These are phyloP conservation scores for Oldenlandia corymbosa DNA, from an alignment of 257 asterid genomes.

Conservation along the genomic window DNA sequence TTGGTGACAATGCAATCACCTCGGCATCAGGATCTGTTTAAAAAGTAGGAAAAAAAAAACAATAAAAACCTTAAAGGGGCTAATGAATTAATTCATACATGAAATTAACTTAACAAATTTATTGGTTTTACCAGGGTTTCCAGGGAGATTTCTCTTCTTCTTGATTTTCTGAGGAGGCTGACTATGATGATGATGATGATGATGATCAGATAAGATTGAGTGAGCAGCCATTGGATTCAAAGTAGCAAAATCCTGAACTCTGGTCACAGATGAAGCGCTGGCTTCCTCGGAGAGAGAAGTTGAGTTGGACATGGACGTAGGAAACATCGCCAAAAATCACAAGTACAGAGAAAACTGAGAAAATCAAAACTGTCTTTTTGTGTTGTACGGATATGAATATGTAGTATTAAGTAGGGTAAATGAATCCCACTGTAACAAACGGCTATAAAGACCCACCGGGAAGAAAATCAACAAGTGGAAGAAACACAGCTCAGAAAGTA, in stretches of 20 bases:
- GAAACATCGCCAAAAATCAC: conserved; percentile 46
- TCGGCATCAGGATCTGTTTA: conserved; percentile 93
- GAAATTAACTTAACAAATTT: too few species aligned
- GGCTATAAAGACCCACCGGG: conserved; percentile 15
- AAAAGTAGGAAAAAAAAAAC: neutral
- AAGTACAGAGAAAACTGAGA: too few species aligned
- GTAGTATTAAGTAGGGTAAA: too few species aligned
- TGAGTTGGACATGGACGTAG: conserved; percentile 39
- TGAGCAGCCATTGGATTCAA: conserved; percentile 34
- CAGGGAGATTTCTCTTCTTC: conserved; percentile 83
- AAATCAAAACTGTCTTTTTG: too few species aligned
- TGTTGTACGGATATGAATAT: too few species aligned
- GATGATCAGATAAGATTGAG: conserved; percentile 8
- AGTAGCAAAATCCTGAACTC: conserved; percentile 42
- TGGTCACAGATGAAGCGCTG: conserved; percentile 42
- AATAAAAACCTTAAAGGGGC: too few species aligned
- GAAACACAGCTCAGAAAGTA: conserved; percentile 21
- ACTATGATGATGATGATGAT: conserved; percentile 15
- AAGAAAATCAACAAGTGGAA: conserved; percentile 36
- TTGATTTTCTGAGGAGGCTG: conserved; percentile 41
- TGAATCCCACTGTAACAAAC: conserved; percentile 11
- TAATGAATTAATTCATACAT: too few species aligned
- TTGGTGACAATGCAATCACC: conserved; percentile 78
- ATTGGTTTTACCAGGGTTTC: conserved; percentile 69
- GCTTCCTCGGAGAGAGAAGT: conserved; percentile 42